Evolutionary conservation across 768 basidiomycete species (phyloP), one percentile per base, ranked within the genome.

Genomic region (Xerocomellus chrysenteron): DNA sequence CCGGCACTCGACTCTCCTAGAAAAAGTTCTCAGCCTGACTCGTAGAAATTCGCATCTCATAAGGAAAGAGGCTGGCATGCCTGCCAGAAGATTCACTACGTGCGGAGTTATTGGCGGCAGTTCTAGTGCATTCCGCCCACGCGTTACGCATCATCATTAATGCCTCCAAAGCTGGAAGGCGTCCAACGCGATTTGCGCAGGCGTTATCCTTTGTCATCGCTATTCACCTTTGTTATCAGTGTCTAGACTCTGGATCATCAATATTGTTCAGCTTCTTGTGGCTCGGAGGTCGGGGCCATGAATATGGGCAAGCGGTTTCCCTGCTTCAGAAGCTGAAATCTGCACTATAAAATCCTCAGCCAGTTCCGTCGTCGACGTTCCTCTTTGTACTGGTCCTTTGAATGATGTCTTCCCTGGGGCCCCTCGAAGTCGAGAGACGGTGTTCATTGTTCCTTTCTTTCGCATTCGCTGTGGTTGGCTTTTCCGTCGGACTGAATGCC

Each of bases 361-460:
- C n/a, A 44, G 21, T 28, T 39, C 37, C 36, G 16, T 50, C 30
- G n/a, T n/a, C 17, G 42, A 26, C n/a, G 42, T 60, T 46, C 37
- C 19, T 36, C 30, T 45, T 48, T 36, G 41, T 3, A 28, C 39
- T 26, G 30, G 14, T 37, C 39, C 36, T 10, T 19, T 30, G 17
- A 21, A 36, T 35, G 42, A 64, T 64, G 63, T 43, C 61, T 12
- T 0, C 50, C 52, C 9, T n/a, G 33, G 30, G 46, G 26, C 52
- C 50, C 24, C 39, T 58, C 32, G 28, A 42, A 43, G 37, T 46
- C 16, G 54, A 32, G 30, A 64, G 64, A 42, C 58, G 74, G 8
- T 51, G 58, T 35, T 49, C 65, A 2, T 65, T 75, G 33, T 58
- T 59, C 24, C 60, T 76, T 39, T 70, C 72, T 40, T 73, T 67